phyloP scores from a whole-genome alignment of 2,329 filamentous ascomycete species.

The Fusarium sp. region DNA sequence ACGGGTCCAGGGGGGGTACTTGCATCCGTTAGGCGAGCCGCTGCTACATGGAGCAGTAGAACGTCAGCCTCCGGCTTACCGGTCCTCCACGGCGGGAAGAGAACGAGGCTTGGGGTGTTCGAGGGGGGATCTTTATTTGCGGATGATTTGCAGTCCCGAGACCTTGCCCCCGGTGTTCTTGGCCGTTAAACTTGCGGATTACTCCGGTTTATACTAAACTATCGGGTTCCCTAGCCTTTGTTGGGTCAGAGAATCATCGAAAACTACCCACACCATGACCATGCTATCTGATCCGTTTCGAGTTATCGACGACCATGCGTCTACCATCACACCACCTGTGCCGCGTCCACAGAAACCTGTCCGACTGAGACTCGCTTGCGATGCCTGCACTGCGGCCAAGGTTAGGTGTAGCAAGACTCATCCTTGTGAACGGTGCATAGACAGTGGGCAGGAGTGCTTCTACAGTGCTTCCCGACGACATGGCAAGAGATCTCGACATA shows the following conservation, averaged over 20 bases:
- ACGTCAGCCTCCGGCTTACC: constrained; percentile 13
- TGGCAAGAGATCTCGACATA: constrained; percentile 23
- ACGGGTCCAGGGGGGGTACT: neutral
- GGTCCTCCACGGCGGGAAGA: constrained; percentile 20
- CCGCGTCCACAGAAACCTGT: constrained; percentile 20
- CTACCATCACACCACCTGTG: neutral
- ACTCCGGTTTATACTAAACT: neutral
- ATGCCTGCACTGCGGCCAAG: constrained; percentile 34
- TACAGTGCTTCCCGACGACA: constrained; percentile 24
- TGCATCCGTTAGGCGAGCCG: neutral
- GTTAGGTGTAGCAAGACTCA: constrained; percentile 33
- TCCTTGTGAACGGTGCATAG: constrained; percentile 30
- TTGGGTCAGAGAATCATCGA: neutral
- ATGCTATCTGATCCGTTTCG: constrained; percentile 8
- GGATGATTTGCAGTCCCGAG: neutral
- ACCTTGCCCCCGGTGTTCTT: neutral
- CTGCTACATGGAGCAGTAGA: neutral
- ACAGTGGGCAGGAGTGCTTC: constrained; percentile 24
- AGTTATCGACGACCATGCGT: neutral
- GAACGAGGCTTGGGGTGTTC: constrained; percentile 16
- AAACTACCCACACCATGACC: neutral
- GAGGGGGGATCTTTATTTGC: constrained; percentile 6
- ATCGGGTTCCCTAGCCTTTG: neutral
- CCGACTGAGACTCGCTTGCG: constrained; percentile 28
- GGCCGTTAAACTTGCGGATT: constrained; percentile 13